phyloP scores from a whole-genome alignment of 2,329 filamentous ascomycete genomes.

The Cladophialophora immunda region DNA sequence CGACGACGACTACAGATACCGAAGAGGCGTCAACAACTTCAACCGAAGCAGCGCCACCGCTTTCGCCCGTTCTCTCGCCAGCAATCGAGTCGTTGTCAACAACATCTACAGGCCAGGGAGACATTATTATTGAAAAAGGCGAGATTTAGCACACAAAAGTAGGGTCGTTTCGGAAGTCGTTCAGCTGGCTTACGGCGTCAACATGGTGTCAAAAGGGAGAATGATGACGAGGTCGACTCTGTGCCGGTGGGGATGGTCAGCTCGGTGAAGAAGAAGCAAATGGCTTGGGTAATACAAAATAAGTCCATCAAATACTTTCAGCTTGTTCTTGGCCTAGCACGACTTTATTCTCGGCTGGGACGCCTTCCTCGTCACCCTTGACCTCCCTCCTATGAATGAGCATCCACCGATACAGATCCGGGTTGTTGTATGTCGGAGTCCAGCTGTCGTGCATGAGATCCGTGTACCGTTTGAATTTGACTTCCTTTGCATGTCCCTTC shows the following conservation, averaged over 20 bases:
- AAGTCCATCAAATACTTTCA: not conserved
- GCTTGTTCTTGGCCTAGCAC: not conserved
- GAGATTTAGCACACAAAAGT: not conserved
- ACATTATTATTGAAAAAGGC: constrained; percentile 9
- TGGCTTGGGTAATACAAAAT: not conserved
- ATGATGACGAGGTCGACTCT: not conserved
- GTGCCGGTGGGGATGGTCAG: not conserved
- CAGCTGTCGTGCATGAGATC: constrained; percentile 36
- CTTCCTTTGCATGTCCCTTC: constrained; percentile 19
- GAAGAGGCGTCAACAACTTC: not conserved
- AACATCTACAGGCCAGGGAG: constrained; percentile 12
- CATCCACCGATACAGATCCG: constrained; percentile 34
- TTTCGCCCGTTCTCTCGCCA: constrained; percentile 1
- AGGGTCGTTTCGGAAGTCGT: not conserved
- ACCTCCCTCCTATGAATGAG: constrained; percentile 17
- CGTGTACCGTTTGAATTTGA: constrained; percentile 29
- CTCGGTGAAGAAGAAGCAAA: not conserved
- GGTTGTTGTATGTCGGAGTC: constrained; percentile 30
- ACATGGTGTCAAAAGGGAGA: not conserved
- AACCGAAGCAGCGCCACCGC: not conserved
- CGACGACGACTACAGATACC: not conserved
- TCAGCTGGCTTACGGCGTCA: not conserved
- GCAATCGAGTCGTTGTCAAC: constrained; percentile 23
- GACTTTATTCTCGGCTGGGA: constrained; percentile 29
- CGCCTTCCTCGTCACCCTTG: constrained; percentile 31